Base-by-base conservation (phyloP, 2,329 filamentous ascomycete genomes). In the Calonectria ilicicola region DNA sequence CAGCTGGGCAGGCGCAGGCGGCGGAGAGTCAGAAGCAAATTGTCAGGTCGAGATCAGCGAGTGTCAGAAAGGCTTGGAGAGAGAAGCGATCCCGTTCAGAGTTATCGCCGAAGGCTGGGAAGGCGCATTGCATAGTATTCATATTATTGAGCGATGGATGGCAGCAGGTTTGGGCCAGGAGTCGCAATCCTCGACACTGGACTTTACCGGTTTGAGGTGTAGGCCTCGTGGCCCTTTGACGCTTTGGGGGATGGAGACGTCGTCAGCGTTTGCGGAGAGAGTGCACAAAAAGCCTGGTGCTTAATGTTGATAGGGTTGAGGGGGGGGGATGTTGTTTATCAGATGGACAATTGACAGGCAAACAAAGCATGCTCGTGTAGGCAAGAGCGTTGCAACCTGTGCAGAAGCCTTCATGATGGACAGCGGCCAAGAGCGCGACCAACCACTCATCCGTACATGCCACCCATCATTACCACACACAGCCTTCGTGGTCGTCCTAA, bases 161-260 rank as follows among this genome's bases (percentile, higher is more conserved):
- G 49, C 35, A 60, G 32, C 53, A 14, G 53, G 53, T 60, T 60
- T 60, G 53, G 53, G 29, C 35, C 21, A 40, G 53, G 53, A 60
- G 53, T 26, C 29, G 53, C 53, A 40, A 60, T 26, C 32, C 35
- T 40, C 35, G 21, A 26, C 53, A 40, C 53, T 77, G 67, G 76
- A 72, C 73, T 76, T 79, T 79, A 73, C 77, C 72, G 62, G 40
- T 79, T 76, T 75, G 60, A 79, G 77, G 60, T 40, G 60, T 69
- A 76, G 77, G 77, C 78, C 77, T 79, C 78, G 76, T 77, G 73
- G 75, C 76, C 69, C 10, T 51, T 60, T 46, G 53, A 58, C 51
- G 42, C 23, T 44, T 49, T 49, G 53, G 32, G 65, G 65, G 47
- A 51, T 63, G 53, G 71, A 47, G 75, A 60, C 78, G 74, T 74